Base-by-base conservation (phyloP, 305 asterid genomes). In the Lippia alba region DNA sequence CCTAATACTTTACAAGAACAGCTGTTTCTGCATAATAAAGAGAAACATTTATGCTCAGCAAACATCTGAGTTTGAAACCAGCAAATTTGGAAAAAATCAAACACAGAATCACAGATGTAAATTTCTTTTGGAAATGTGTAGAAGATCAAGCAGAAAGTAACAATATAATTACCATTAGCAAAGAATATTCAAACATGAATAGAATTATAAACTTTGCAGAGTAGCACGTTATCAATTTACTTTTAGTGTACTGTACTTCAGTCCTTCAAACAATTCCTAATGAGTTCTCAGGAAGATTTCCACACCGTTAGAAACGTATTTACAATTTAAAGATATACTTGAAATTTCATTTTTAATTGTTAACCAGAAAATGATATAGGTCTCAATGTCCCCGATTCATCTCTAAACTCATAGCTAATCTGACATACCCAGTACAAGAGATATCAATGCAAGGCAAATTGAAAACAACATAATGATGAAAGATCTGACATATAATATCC, bases 261-360 rank as follows among this genome's bases (percentile, higher is more conserved):
- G n/a, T n/a, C n/a, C n/a, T n/a, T n/a, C 17, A 72, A 33, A 45
- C 5, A 44, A 33, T 15, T 15, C 30, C 17, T 60, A 53, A 59
- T 41, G 7, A 67, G 54, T 50, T 50, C 56, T 66, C 32, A 18
- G 34, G 34, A 7, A 16, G 56, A 9, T 36, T 45, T 17, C 51
- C 67, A 60, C 46, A 55, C 5, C 34, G 46, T 64, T 40, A 17
- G n/a, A 55, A 50, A 30, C 57, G 60, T 30, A 57, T 18, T 11
- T 55, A 49, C n/a, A 71, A 69, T 70, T 32, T 57, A 41, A 32
- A 63, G 12, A 64, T 36, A 34, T 32, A 56, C 69, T 64, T 40
- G 54, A n/a, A 41, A 57, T 50, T 65, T 50, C 61, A 70, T 64
- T 39, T 39, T 50, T 15, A 64, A 46, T 14, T 56, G 36, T 51